Percentiles rank a stretch among this genome's conserved stretches.
phyloP scores from a whole-genome alignment of 768 basidiomycete genomes.

The Boletus vinaceobasis region DNA sequence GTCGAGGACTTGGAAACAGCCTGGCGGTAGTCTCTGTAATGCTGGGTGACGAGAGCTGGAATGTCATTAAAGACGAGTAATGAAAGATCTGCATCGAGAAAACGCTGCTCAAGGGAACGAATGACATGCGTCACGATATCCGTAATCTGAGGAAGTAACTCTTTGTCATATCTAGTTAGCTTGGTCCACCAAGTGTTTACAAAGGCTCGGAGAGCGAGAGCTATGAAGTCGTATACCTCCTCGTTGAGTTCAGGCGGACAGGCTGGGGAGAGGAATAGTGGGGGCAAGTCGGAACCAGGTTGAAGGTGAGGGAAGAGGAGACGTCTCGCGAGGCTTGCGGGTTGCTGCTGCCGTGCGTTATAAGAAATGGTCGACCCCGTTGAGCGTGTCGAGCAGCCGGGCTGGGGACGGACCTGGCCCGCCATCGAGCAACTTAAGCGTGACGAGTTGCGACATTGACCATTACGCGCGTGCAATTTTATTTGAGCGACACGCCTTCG shows the following conservation, averaged over 20 bases:
- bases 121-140: constrained; percentile 55
- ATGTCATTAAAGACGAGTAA: constrained; percentile 59
- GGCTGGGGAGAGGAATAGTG: constrained; percentile 45
- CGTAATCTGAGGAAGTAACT: constrained; percentile 72
- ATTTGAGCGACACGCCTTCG: too few relatives aligned
- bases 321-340: constrained; percentile 46
- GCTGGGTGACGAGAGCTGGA: constrained; percentile 67
- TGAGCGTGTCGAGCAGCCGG: constrained; percentile 20
- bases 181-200: constrained; percentile 86
- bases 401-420: background rate
- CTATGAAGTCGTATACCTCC: constrained; percentile 66
- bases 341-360: constrained; percentile 23
- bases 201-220: constrained; percentile 73
- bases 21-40: constrained; percentile 75
- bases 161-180: constrained; percentile 78
- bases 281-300: constrained; percentile 45
- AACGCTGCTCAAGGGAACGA: constrained; percentile 57
- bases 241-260: constrained; percentile 55
- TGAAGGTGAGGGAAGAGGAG: constrained; percentile 60
- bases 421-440: constrained; percentile 2
- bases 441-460: background rate
- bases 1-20: constrained; percentile 59
- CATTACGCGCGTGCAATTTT: too few relatives aligned
- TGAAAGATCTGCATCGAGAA: constrained; percentile 52
- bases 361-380: constrained; percentile 21